Evolutionary conservation across 2,329 filamentous ascomycete species (phyloP).

Genomic region (Penicillium sp.): DNA sequence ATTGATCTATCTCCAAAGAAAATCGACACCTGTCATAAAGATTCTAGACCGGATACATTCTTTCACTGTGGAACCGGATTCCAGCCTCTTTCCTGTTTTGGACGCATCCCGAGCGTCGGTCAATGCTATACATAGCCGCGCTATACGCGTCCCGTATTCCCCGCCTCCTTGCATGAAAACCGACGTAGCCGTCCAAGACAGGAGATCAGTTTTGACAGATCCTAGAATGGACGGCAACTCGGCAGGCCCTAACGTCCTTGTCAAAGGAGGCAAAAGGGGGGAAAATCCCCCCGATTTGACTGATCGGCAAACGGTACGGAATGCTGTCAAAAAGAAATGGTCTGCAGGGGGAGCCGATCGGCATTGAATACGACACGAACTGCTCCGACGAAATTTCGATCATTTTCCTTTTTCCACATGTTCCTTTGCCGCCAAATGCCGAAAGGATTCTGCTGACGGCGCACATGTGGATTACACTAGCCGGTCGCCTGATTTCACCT

Average conservation of each 20-base stretch:
- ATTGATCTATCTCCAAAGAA: neutral
- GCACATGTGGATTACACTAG: neutral
- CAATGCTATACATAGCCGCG: constrained; percentile 15
- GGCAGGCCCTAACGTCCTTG: neutral
- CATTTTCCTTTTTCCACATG: neutral
- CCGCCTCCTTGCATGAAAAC: constrained; percentile 13
- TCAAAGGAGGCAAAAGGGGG: constrained; percentile 5
- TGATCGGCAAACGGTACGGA: constrained; percentile 15
- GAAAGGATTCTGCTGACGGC: neutral
- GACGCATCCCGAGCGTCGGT: neutral
- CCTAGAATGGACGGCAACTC: neutral
- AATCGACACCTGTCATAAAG: neutral
- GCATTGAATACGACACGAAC: constrained; percentile 2
- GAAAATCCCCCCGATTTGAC: neutral
- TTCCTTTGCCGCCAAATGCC: neutral
- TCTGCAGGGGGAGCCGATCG: constrained; percentile 11
- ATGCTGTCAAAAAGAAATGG: constrained; percentile 15
- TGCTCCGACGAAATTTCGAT: neutral
- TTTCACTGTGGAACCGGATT: neutral
- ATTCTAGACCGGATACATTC: neutral
- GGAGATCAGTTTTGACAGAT: constrained; percentile 15
- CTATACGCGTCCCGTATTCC: constrained; percentile 16
- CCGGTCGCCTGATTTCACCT: neutral
- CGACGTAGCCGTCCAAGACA: constrained; percentile 9
- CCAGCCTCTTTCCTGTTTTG: neutral